Conservation (phyloP, 805 yeast genomes). For the Wickerhamomyces subpelliculosus region DNA sequence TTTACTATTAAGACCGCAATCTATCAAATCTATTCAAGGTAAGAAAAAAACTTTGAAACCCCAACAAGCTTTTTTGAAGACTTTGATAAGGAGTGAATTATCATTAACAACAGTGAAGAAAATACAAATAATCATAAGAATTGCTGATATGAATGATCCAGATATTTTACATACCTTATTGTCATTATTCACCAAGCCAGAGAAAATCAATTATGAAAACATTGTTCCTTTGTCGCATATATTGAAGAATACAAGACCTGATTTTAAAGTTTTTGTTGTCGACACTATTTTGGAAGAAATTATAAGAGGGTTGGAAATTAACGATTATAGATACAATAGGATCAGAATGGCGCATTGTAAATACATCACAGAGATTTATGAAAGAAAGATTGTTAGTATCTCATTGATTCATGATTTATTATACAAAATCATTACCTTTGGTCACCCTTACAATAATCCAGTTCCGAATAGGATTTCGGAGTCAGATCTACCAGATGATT, state of each 20-base stretch:
- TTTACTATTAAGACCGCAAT: constrained; percentile 49
- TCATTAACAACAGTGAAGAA: constrained; percentile 26
- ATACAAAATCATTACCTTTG: constrained; percentile 53
- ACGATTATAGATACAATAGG: constrained; percentile 53
- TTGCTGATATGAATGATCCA: constrained; percentile 40
- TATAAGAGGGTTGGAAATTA: constrained; percentile 56
- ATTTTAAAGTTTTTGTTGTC: constrained; percentile 39
- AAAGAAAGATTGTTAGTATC: constrained; percentile 38
- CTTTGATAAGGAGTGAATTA: constrained; percentile 47
- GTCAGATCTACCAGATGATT: constrained; percentile 60
- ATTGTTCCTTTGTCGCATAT: constrained; percentile 43
- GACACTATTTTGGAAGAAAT: constrained; percentile 64
- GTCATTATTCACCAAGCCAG: constrained; percentile 49
- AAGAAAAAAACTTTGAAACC: constrained; percentile 25
- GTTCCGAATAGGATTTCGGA: constrained; percentile 30
- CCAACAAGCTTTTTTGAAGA: constrained; percentile 42
- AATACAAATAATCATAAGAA: constrained; percentile 31
- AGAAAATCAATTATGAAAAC: constrained; percentile 51
- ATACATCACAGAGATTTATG: constrained; percentile 53
- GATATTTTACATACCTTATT: constrained; percentile 27
- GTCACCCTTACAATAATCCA: constrained; percentile 59
- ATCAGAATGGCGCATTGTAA: constrained; percentile 53
- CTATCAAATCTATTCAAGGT: constrained; percentile 26
- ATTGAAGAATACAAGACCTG: constrained; percentile 31
- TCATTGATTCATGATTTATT: constrained; percentile 43